Percentiles rank a stretch among this genome's conserved stretches.
phyloP scores from a whole-genome alignment of 768 basidiomycete genomes.

The Phylloporus arenicola region DNA sequence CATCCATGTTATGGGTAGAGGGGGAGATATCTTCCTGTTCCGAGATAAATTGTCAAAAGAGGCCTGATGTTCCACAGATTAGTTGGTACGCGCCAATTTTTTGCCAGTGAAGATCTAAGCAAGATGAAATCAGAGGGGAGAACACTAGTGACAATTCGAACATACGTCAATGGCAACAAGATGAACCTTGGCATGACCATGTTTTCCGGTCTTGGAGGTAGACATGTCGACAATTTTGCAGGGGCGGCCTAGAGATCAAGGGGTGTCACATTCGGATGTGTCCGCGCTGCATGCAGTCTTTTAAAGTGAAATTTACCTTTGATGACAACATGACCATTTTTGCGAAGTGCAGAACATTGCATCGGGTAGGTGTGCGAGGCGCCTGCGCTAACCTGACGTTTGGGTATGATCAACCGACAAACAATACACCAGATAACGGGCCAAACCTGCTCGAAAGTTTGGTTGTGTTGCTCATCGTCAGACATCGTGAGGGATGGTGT shows the following conservation, averaged over 20 bases:
- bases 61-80: not conserved
- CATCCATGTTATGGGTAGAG: conserved; percentile 99
- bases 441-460: conserved; percentile 76
- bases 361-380: conserved; percentile 78
- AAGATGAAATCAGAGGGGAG: conserved; percentile 1
- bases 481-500: conserved; percentile 53
- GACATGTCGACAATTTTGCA: conserved; percentile 99
- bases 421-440: conserved; percentile 6
- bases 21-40: conserved; percentile 86
- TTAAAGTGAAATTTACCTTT: conserved; percentile 48
- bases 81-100: conserved; percentile 65
- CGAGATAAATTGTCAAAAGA: conserved; percentile 4
- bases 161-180: conserved; percentile 93
- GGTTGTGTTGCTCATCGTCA: conserved; percentile 91
- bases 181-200: conserved; percentile 99
- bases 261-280: conserved; percentile 1
- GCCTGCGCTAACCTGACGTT: conserved; percentile 56
- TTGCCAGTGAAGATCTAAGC: conserved; percentile 95
- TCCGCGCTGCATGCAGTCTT: not conserved
- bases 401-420: conserved; percentile 12
- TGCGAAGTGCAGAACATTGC: conserved; percentile 96
- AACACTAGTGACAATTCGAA: conserved; percentile 15
- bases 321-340: conserved; percentile 93
- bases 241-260: conserved; percentile 55
- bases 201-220: conserved; percentile 99